A percentile compares a stretch with the other conserved stretches of the same genome.
Evolutionary conservation across 257 asterid genomes (phyloP).

Genomic region (Paulownia fortunei): DNA sequence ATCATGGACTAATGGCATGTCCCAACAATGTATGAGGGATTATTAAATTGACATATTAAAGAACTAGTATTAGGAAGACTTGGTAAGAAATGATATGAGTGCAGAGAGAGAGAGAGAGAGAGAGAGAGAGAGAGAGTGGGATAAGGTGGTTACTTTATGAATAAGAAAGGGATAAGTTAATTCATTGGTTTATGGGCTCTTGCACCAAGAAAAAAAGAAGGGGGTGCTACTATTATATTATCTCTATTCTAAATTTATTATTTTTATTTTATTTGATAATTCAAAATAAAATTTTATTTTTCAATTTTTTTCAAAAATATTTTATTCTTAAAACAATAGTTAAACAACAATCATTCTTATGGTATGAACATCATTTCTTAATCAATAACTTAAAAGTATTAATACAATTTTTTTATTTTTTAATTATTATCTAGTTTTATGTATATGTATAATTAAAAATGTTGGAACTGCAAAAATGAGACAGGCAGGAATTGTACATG

Average conservation of each 20-base stretch:
- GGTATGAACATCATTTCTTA: too few relatives aligned
- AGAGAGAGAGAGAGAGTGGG: slow-evolving; percentile 13
- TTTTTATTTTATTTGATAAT: neutral
- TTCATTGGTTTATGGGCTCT: slow-evolving; percentile 26
- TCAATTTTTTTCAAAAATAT: too few relatives aligned
- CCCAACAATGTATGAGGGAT: slow-evolving; percentile 13
- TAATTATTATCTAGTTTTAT: neutral
- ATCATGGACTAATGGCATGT: slow-evolving; percentile 9
- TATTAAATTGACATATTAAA: slow-evolving; percentile 33
- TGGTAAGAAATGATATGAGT: slow-evolving; percentile 29
- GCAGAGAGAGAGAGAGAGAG: neutral
- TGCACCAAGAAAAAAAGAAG: slow-evolving; percentile 17
- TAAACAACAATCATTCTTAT: too few relatives aligned
- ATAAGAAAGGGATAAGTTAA: neutral
- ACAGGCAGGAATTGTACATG: neutral
- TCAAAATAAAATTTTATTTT: too few relatives aligned
- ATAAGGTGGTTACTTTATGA: slow-evolving; percentile 17
- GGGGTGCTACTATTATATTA: neutral
- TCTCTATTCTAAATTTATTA: neutral
- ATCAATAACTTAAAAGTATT: too few relatives aligned
- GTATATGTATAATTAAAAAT: neutral
- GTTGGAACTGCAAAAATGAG: neutral
- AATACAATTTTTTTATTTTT: too few relatives aligned
- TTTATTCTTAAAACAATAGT: too few relatives aligned
- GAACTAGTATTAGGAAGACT: slow-evolving; percentile 33